Evolutionary conservation across 345 rosid species (phyloP), one percentile per base, ranked within the genome.

Genomic region (Toxicodendron radicans): DNA sequence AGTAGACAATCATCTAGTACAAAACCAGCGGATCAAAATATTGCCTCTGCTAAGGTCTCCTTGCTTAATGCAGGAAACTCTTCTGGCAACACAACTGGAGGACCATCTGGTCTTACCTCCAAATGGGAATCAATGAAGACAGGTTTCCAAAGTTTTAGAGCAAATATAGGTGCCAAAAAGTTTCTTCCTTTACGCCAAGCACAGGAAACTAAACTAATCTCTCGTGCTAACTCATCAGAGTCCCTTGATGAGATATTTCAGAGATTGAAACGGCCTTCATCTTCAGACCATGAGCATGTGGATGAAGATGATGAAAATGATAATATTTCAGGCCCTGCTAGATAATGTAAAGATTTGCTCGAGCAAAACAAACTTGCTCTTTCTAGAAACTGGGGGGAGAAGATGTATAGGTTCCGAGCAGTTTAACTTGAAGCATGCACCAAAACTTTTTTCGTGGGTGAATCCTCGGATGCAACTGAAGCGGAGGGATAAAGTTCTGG

Each of bases 121-220:
- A 93, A 84, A 72, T 96, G 98, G 99, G 79, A 79, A 66, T 89
- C 93, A 60, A 93, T 93, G 97, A 96, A 91, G 86, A 80, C 74
- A 13, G 92, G 95, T 32, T 92, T 93, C 73, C 98, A 89, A 83
- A 89, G 73, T 78, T 89, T 96, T 71, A 96, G 88, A 88, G 91
- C 92, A 18, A 96, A 90, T 52, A 85, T 93, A 12, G 95, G 83
- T 1, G 84, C 88, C 38, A 88, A 83, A 75, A 90, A 80, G 76
- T 89, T 93, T 79, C 87, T 90, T 57, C 97, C 95, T 24, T 2
- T 88, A 66, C 85, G 85, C 41, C 97, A 87, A 77, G 79, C 32
- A 14, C 88, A 76, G 78, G 94, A 92, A 79, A 76, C 84, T 46
- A 59, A 23, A 17, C 75, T 72, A 9, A 18, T 80, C 20, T 77